Evolutionary conservation across 179 eudicot genomes (phyloP).

Genomic region (Actinidia chinensis): DNA sequence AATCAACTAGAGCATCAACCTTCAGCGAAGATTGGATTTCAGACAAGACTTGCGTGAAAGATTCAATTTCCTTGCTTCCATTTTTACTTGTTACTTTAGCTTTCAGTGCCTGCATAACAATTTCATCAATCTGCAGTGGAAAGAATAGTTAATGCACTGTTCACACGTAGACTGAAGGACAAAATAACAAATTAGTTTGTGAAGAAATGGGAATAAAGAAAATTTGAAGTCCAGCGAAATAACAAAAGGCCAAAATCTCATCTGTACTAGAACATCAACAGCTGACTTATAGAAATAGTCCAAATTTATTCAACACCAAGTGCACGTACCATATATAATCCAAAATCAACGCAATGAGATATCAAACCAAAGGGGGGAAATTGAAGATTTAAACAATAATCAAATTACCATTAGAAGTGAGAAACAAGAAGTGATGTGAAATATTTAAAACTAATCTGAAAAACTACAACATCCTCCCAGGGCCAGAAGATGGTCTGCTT

Average conservation of each 20-base stretch:
- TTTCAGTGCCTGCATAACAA: constrained; percentile 69
- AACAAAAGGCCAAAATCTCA: background rate
- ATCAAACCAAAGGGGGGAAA: background rate
- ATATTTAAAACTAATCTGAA: background rate
- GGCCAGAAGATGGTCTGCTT: background rate
- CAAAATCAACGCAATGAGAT: background rate
- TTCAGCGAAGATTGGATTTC: constrained; percentile 58
- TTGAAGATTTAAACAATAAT: background rate
- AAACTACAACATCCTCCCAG: background rate
- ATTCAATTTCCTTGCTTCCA: constrained; percentile 51
- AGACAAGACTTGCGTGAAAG: constrained; percentile 52
- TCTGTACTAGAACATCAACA: background rate
- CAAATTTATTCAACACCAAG: background rate
- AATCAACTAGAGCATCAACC: constrained; percentile 40
- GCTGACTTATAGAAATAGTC: background rate
- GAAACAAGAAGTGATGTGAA: background rate
- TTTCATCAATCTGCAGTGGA: constrained; percentile 73
- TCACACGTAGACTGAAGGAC: background rate
- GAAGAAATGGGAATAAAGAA: background rate
- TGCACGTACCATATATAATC: background rate
- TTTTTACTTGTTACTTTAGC: constrained; percentile 35
- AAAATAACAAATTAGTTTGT: background rate
- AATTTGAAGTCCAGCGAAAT: background rate
- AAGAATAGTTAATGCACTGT: background rate
- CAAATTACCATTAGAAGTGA: background rate